A percentile compares a stretch with the other conserved stretches of the same genome.
phyloP scores from a whole-genome alignment of 2,329 filamentous ascomycete species.

The Colletotrichum eremochloae region DNA sequence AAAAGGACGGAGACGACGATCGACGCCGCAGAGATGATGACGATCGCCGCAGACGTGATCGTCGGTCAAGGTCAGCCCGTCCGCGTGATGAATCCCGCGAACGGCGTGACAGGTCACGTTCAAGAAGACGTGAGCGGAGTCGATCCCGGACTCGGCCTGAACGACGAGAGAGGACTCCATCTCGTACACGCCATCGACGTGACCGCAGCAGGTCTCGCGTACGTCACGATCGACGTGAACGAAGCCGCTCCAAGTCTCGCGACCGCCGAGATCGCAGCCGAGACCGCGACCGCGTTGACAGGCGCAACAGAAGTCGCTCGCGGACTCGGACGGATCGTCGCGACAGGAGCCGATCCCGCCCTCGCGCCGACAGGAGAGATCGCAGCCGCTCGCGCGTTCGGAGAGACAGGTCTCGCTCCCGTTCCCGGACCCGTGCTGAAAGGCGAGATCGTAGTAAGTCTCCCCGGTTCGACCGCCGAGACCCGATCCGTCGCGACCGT shows the following conservation, averaged over 20 bases:
- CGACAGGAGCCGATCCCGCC: constrained; percentile 50
- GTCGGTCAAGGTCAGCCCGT: constrained; percentile 56
- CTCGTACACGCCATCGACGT: constrained; percentile 49
- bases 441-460: constrained; percentile 51
- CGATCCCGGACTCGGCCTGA: constrained; percentile 47
- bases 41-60: constrained; percentile 50
- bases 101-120: constrained; percentile 50
- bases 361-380: constrained; percentile 45
- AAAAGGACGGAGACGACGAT: constrained; percentile 46
- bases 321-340: constrained; percentile 40
- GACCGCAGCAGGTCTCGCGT: constrained; percentile 48
- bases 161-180: constrained; percentile 57
- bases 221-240: constrained; percentile 50
- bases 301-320: constrained; percentile 53
- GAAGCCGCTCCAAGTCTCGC: constrained; percentile 49
- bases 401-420: constrained; percentile 38
- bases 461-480: constrained; percentile 38
- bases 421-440: constrained; percentile 28
- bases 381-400: constrained; percentile 49
- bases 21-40: constrained; percentile 51
- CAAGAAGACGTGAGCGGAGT: constrained; percentile 52
- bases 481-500: constrained; percentile 42
- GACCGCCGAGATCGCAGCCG: constrained; percentile 50
- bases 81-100: constrained; percentile 51
- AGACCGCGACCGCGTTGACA: constrained; percentile 52